Conservation (phyloP, 1,284 basidiomycete genomes). For the Tilletia horrida region DNA sequence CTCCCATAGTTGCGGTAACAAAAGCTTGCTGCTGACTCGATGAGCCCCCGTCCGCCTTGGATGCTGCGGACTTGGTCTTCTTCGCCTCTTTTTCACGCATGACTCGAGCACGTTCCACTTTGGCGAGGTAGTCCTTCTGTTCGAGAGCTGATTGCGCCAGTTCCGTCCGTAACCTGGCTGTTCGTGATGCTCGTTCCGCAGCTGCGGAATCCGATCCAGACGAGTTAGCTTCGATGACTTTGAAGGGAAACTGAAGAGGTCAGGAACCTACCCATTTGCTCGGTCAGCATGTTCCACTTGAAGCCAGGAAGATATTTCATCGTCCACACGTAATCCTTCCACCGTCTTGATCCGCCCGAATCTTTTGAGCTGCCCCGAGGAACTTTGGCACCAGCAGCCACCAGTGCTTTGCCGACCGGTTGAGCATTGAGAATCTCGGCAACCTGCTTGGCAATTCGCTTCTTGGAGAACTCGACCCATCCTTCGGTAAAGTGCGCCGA, state of each 20-base stretch:
- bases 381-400: constrained; percentile 29
- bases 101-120: constrained; percentile 90
- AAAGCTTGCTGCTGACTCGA: background rate
- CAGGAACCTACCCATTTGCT: constrained; percentile 79
- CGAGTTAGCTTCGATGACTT: too few relatives aligned
- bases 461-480: constrained; percentile 97
- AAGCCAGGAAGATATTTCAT: constrained; percentile 98
- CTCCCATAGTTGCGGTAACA: background rate
- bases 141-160: constrained; percentile 84
- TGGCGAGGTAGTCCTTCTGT: constrained; percentile 87
- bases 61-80: too few relatives aligned
- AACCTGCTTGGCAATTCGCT: constrained; percentile 80
- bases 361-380: constrained; percentile 33
- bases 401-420: constrained; percentile 65
- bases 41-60: constrained; percentile 22
- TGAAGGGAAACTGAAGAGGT: background rate
- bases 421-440: constrained; percentile 95
- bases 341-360: constrained; percentile 55
- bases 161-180: constrained; percentile 82
- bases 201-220: constrained; percentile 60
- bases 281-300: constrained; percentile 98
- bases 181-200: constrained; percentile 84
- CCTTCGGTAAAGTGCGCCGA: constrained; percentile 86
- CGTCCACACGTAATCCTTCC: constrained; percentile 97
- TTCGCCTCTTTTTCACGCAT: constrained; percentile 74